Evolutionary conservation across 2,329 filamentous ascomycete species (phyloP).

Genomic region (Penicillium sp.): DNA sequence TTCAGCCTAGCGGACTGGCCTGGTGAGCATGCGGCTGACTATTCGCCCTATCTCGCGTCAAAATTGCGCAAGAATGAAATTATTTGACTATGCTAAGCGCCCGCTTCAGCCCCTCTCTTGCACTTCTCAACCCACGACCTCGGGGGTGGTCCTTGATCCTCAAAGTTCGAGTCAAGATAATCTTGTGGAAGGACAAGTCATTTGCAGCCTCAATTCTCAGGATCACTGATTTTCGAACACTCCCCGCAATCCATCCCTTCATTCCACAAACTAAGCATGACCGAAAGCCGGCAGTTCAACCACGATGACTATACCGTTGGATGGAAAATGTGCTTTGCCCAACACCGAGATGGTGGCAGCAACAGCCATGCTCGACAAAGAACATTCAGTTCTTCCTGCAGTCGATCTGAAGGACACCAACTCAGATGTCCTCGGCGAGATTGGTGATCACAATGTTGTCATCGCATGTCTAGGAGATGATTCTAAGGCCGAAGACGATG

Average conservation of each 20-base stretch:
- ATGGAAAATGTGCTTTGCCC: conserved; percentile 1
- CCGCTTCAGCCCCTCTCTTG: neutral
- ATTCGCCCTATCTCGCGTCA: neutral
- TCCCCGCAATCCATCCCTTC: neutral
- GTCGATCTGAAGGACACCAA: neutral
- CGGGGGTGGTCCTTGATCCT: neutral
- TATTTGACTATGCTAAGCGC: neutral
- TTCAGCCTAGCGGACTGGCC: neutral
- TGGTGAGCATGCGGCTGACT: neutral
- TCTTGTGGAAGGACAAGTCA: neutral
- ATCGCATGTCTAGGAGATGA: neutral
- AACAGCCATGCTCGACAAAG: neutral
- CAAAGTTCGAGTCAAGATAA: neutral
- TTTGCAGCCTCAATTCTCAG: neutral
- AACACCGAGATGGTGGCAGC: neutral
- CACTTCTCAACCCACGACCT: neutral
- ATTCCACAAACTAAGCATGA: neutral
- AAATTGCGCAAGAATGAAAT: neutral
- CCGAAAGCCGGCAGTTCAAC: neutral
- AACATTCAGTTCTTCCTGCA: neutral
- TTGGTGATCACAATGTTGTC: neutral
- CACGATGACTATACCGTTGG: neutral
- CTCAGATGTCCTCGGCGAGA: neutral
- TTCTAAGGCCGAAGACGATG: neutral
- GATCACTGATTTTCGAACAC: no score